Percentiles rank a stretch among this genome's conserved stretches.
Conservation (phyloP, 2,329 filamentous ascomycete genomes). For the Ceratocystis destructans region DNA sequence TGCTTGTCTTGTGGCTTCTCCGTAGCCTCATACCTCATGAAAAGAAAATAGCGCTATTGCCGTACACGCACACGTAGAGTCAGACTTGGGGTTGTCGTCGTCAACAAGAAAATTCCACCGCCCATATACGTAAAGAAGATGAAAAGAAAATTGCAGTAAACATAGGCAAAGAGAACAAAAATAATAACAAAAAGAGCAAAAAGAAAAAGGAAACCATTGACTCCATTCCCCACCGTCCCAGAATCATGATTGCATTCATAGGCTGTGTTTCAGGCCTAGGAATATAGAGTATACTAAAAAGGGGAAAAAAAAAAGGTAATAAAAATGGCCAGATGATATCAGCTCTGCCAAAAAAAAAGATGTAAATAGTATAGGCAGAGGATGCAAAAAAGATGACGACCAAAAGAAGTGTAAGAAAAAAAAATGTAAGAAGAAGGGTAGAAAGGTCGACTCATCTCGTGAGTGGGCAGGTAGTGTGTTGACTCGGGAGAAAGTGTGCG, state of each 20-base stretch:
- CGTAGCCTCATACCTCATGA: background rate
- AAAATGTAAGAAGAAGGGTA: background rate
- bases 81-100: background rate
- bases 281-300: slow-evolving; percentile 21
- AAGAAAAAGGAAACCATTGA: slow-evolving; percentile 18
- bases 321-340: slow-evolving; percentile 1
- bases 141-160: slow-evolving; percentile 20
- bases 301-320: slow-evolving; percentile 16
- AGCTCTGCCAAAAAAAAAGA: slow-evolving; percentile 9
- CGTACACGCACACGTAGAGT: background rate
- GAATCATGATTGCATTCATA: slow-evolving; percentile 18
- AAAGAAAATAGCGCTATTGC: slow-evolving; percentile 11
- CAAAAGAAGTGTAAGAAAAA: background rate
- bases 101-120: slow-evolving; percentile 12
- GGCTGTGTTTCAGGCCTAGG: slow-evolving; percentile 9
- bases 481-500: background rate
- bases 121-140: slow-evolving; percentile 13
- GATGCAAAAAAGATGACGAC: slow-evolving; percentile 11
- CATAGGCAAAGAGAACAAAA: slow-evolving; percentile 12
- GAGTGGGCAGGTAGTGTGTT: background rate
- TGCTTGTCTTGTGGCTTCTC: background rate
- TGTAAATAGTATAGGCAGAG: slow-evolving; percentile 2
- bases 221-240: slow-evolving; percentile 19
- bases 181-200: slow-evolving; percentile 7
- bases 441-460: background rate